Evolutionary conservation across 1,139 yeast genomes (phyloP).

Genomic region (Spathaspora sp.): DNA sequence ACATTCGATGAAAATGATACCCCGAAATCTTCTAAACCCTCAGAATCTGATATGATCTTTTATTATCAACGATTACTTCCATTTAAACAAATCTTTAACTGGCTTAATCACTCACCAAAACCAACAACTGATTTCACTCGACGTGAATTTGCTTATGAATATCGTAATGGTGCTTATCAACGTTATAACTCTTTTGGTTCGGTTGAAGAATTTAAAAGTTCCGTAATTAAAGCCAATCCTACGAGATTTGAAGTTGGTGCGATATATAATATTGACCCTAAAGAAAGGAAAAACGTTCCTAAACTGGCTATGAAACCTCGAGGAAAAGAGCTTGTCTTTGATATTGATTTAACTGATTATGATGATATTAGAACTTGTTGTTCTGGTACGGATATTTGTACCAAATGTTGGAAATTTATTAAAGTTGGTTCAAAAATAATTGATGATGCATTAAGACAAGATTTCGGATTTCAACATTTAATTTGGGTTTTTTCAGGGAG

Average conservation of each 20-base stretch:
- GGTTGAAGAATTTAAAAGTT: conserved; percentile 70
- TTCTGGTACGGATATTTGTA: conserved; percentile 78
- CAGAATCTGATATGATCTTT: conserved; percentile 66
- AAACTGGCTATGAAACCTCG: conserved; percentile 79
- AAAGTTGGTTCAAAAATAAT: conserved; percentile 81
- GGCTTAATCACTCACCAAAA: conserved; percentile 85
- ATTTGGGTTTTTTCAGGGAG: conserved; percentile 98
- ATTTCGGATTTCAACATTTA: conserved; percentile 84
- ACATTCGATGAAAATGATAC: neutral
- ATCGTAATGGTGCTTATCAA: conserved; percentile 80
- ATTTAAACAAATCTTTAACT: conserved; percentile 71
- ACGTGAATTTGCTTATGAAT: conserved; percentile 93
- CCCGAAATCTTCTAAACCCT: conserved; percentile 36
- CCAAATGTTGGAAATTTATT: conserved; percentile 91
- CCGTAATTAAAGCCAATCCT: conserved; percentile 75
- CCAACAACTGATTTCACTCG: conserved; percentile 72
- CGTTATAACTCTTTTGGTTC: conserved; percentile 78
- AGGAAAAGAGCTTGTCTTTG: conserved; percentile 87
- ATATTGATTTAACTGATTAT: conserved; percentile 96
- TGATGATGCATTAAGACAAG: conserved; percentile 71
- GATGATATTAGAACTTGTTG: conserved; percentile 95
- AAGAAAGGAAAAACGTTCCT: conserved; percentile 76
- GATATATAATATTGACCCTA: conserved; percentile 82
- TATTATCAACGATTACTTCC: conserved; percentile 76
- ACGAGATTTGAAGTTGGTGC: conserved; percentile 96